Percentiles rank a stretch among this genome's conserved stretches.
Evolutionary conservation across 495 filamentous ascomycete species (phyloP).

Genomic region (Aspergillus sclerotiicarbonarius): DNA sequence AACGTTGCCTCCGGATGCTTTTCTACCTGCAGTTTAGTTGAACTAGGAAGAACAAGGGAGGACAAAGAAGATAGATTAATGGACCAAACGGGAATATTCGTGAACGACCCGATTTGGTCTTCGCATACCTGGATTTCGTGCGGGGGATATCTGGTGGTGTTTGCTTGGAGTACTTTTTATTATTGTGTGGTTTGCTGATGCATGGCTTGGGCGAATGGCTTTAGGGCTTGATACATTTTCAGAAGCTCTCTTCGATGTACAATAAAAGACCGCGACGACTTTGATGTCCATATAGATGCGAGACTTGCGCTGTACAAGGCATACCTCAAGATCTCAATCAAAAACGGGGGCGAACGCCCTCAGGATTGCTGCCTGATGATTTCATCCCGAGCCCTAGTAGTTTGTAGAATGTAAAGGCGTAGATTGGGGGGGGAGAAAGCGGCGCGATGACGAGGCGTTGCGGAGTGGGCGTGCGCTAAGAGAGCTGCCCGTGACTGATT

Average conservation of each 20-base stretch:
- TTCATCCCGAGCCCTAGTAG: not conserved
- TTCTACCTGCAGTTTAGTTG: constrained; percentile 24
- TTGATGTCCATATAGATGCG: constrained; percentile 27
- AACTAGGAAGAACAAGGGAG: not conserved
- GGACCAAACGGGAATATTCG: not conserved
- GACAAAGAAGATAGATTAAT: not conserved
- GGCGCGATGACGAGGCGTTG: not conserved
- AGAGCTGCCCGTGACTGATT: not conserved
- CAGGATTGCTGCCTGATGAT: too few relatives aligned
- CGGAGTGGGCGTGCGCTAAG: not conserved
- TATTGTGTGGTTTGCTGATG: constrained; percentile 19
- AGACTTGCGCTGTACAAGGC: not conserved
- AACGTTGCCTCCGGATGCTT: constrained; percentile 39
- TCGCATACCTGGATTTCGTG: not conserved
- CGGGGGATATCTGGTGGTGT: constrained; percentile 1
- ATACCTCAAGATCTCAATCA: not conserved
- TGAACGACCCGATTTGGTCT: not conserved
- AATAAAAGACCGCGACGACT: constrained; percentile 17
- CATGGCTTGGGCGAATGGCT: constrained; percentile 44
- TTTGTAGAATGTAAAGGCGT: not conserved
- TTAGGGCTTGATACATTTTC: constrained; percentile 16
- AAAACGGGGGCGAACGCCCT: not conserved
- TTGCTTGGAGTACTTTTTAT: constrained; percentile 11
- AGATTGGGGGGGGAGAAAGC: not conserved
- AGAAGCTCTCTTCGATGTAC: constrained; percentile 23